Evolutionary conservation across 176 grass and related monocot species (phyloP), one percentile per base, ranked within the genome.

Genomic region (Eremochloa ophiuroides): DNA sequence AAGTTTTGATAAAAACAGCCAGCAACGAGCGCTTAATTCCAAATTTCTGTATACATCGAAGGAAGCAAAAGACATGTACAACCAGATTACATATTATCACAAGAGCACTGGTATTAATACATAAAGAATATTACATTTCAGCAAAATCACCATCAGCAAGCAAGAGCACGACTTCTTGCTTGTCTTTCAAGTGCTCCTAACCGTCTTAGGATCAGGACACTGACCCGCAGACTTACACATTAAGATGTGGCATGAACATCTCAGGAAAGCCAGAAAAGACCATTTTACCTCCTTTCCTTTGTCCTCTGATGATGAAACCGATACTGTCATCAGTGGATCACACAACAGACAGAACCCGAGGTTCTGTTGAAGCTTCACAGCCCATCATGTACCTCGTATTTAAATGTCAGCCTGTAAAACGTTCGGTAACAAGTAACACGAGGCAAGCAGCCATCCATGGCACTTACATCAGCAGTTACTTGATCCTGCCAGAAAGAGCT

Each of bases 51-150:
- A 79, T 82, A 86, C 67, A 66, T 60, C 67, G 59, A 82, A 31
- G 4, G 30, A 73, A 82, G 58, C 6, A 50, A 61, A 73, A 78
- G 39, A 78, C 67, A 86, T 73, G 78, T 82, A 73, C 66, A 82
- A 12, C 76, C 2, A 0, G 62, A 38, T 60, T 58, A 37, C 78
- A 78, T 58, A 86, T 78, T 86, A 62, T 58, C 29, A 67, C 28
- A 71, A 46, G 38, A 47, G 48, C 34, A 35, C n/a, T 35, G 34
- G 64, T 30, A 71, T 8, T 72, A 73, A 78, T 82, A 90, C 47
- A 86, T 82, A 82, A 85, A 31, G 61, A 66, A 85, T 55, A 15
- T 78, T 74, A 78, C 73, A 86, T 67, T 90, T 82, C 78, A 82
- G 66, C 66, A 78, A 86, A 89, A 86, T 61, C 73, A 78, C 44